Conservation (phyloP, 202 grass and related monocot species). For the Schoenoplectus tabernaemontani region DNA sequence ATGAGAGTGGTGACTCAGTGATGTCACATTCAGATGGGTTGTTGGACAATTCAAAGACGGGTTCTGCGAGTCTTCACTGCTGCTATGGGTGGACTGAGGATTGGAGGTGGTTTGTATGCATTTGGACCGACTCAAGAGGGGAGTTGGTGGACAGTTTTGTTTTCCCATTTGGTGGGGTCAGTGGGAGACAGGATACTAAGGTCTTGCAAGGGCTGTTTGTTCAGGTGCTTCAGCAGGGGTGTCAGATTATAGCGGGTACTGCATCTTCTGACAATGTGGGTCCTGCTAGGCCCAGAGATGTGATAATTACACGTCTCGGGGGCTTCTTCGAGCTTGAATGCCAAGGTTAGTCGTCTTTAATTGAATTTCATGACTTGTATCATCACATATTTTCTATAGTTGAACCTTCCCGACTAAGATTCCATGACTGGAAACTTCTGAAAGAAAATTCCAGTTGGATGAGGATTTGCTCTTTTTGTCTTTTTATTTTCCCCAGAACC, state of each 20-base stretch:
- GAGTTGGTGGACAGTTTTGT: constrained; percentile 83
- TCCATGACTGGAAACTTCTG: background rate
- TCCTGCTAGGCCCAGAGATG: constrained; percentile 61
- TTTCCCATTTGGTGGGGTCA: constrained; percentile 94
- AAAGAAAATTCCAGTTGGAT: constrained; percentile 9
- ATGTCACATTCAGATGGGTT: constrained; percentile 34
- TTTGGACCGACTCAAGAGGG: constrained; percentile 96
- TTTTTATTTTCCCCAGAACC: background rate
- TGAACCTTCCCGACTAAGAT: background rate
- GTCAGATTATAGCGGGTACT: constrained; percentile 55
- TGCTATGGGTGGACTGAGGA: constrained; percentile 99
- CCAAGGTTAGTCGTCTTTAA: constrained; percentile 48
- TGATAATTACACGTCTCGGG: constrained; percentile 79
- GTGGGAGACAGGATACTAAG: constrained; percentile 94
- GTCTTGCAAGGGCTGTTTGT: constrained; percentile 94
- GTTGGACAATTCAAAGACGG: constrained; percentile 53
- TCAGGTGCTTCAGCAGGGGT: constrained; percentile 94
- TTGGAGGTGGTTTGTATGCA: constrained; percentile 94
- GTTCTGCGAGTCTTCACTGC: constrained; percentile 72
- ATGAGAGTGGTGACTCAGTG: constrained; percentile 42
- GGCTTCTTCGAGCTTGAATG: constrained; percentile 98
- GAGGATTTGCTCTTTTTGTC: constrained; percentile 3
- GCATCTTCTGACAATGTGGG: constrained; percentile 41
- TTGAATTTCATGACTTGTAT: background rate
- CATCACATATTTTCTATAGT: constrained; percentile 14